Evolutionary conservation across 192 early-diverging fungal genomes (phyloP).

Genomic region (Coemansia reversa): DNA sequence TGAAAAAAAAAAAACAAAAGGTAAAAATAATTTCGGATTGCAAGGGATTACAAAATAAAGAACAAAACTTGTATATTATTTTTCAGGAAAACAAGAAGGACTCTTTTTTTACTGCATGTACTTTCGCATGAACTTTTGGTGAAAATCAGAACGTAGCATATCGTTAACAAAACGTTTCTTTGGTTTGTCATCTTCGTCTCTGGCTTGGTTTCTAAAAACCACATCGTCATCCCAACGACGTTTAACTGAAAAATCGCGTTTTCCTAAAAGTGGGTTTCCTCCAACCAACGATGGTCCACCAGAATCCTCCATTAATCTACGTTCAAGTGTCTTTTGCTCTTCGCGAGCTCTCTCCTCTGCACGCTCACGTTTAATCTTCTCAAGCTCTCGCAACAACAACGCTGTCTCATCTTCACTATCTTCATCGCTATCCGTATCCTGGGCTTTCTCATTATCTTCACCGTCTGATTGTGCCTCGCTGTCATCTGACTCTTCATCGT

Average conservation of each 20-base stretch:
- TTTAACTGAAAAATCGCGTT: conserved; percentile 79
- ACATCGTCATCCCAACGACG: conserved; percentile 98
- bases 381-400: conserved; percentile 75
- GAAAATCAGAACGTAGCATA: conserved; percentile 93
- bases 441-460: conserved; percentile 6
- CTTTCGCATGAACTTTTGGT: conserved; percentile 94
- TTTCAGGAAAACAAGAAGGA: conserved; percentile 6
- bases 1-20: conserved; percentile 8
- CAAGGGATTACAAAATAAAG: background rate
- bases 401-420: conserved; percentile 92
- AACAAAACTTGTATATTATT: background rate
- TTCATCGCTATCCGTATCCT: conserved; percentile 18
- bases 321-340: conserved; percentile 51
- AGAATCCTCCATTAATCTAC: conserved; percentile 54
- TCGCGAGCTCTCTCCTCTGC: conserved; percentile 85
- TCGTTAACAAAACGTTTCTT: conserved; percentile 98
- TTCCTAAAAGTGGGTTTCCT: conserved; percentile 82
- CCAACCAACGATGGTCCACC: conserved; percentile 56
- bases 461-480: conserved; percentile 17
- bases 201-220: conserved; percentile 95
- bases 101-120: conserved; percentile 65
- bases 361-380: conserved; percentile 92
- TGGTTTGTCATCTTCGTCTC: conserved; percentile 79
- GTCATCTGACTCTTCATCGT: conserved; percentile 36
- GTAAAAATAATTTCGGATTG: conserved; percentile 5